Base-by-base conservation (phyloP, 148 eudicot genomes). In the Silene conica region DNA sequence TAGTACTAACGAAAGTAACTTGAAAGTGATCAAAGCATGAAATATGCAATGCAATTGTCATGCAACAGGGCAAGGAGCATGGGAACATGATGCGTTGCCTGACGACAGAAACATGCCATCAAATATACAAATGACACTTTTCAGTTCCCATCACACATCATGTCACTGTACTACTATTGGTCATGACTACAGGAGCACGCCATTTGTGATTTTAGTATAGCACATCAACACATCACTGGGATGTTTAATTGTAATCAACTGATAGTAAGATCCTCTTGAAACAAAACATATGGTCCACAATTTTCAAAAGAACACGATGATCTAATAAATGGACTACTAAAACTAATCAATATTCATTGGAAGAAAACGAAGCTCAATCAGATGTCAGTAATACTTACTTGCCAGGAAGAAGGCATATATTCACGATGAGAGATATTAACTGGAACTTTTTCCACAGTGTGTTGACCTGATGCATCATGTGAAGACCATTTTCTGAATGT, bases 341-440 rank as follows among this genome's bases (percentile, higher is more conserved):
- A 65, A 34, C 22, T 34, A 12, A 63, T 38, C 21, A 16, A 67
- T 31, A 67, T 45, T 22, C 21, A 31, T 45, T 12, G 19, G 56
- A 67, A 45, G 25, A 67, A 34, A 45, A 67, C 56, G 26, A 45
- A 45, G 16, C 12, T 20, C 31, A 41, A 45, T 67, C 71, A 67
- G 56, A 67, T 45, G 45, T 46, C 20, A 43, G 57, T 23, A 5
- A 50, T 7, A 6, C 58, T 58, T 82, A 92, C 98, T 93, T 87
- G 98, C 98, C 97, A 93, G 26, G 83, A 82, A 73, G 85, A 89
- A 71, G 97, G 97, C 97, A 93, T 91, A 77, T 86, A 89, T 74
- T 91, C 97, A 78, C 91, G 91, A 79, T 82, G 87, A 6, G 78
- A 69, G 75, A 65, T 46, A 43, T 72, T 76, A 41, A 74, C 75